Base-by-base conservation (phyloP, 2,329 filamentous ascomycete genomes). In the Cryoendolithus antarcticus region DNA sequence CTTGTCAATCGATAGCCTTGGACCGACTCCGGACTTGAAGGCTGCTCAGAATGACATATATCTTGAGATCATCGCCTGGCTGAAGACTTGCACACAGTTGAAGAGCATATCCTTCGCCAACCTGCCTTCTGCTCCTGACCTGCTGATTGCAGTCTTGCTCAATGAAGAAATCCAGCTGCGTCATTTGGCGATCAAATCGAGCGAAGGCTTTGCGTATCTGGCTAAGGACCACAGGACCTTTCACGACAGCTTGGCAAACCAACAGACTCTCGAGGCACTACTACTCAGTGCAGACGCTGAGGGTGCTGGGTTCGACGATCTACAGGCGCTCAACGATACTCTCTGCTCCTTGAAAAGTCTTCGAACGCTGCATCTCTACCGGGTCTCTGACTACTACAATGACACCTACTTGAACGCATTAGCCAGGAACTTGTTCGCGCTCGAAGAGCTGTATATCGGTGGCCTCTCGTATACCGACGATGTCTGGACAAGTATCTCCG, bases 401-500 rank as follows among this genome's bases (percentile, higher is more conserved):
- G 59, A 67, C 6, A 54, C 61, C 6, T 69, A 79, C 30, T 60
- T 80, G 28, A 53, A 61, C 8, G 49, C 49, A 2, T 62, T 82
- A 10, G 62, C 69, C 15, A 43, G 53, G 2, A 54, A 61, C 7
- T 57, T 77, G 7, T 57, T 57, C 0, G 51, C 62, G 10, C 62
- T 82, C 0, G 72, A 77, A 46, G 67, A 73, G 9, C 56, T 82
- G 9, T 68, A 63, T 33, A 67, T 80, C 35, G 69, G 66, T 32
- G 75, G 76, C 6, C 63, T 67, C 32, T 69, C 70, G 10, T 56
- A 72, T 13, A 64, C 69, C 4, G 69, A 76, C 43, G 62, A 65
- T 13, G 58, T 71, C 8, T 63, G 70, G 40, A 51, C 53, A 28
- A 51, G 54, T 3, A 52, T 76, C 9, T 62, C 70, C 8, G 53